Evolutionary conservation across 495 filamentous ascomycete species (phyloP).

Genomic region (Podospora tetraspora): DNA sequence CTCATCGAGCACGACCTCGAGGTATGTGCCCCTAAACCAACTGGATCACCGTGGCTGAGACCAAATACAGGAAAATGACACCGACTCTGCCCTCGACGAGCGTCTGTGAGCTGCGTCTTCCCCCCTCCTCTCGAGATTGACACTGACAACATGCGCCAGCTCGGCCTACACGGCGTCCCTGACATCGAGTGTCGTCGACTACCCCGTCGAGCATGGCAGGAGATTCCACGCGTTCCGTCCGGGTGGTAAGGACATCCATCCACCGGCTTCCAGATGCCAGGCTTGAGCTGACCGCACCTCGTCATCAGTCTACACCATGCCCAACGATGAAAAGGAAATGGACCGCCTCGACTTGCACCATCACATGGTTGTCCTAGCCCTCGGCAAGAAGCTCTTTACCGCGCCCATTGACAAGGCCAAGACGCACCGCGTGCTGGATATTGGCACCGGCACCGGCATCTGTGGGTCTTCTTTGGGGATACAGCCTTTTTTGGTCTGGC

Average conservation of each 20-base stretch:
- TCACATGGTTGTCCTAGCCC: constrained; percentile 1
- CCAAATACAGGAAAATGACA: background rate
- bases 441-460: constrained; percentile 15
- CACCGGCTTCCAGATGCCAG: too few relatives aligned
- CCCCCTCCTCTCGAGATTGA: background rate
- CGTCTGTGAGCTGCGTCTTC: background rate
- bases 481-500: background rate
- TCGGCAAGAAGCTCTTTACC: constrained; percentile 8
- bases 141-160: background rate
- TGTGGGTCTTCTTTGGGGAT: background rate
- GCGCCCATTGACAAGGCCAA: constrained; percentile 5
- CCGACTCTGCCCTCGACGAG: background rate
- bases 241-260: background rate
- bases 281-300: too few relatives aligned
- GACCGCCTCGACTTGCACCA: constrained; percentile 16
- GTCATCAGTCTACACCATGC: constrained; percentile 2
- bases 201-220: constrained; percentile 15
- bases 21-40: background rate
- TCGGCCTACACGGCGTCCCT: constrained; percentile 15
- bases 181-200: constrained; percentile 14
- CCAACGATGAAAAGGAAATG: constrained; percentile 16
- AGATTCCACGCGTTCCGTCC: constrained; percentile 11
- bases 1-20: background rate
- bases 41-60: background rate
- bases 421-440: constrained; percentile 12